Conservation (phyloP, 441 rosid species). For the Raphanus hybrid region DNA sequence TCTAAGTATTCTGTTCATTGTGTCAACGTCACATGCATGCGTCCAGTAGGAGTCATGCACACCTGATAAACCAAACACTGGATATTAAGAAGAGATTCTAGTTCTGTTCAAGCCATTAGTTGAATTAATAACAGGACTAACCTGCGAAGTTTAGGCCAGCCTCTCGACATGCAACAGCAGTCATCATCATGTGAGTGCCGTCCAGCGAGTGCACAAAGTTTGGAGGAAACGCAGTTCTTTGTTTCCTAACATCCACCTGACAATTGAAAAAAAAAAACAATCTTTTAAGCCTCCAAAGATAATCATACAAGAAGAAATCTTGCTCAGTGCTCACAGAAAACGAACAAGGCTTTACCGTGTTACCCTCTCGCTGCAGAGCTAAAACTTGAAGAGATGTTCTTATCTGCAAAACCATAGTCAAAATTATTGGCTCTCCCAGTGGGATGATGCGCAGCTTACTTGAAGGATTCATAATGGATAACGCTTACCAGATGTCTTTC, state of each 20-base stretch:
- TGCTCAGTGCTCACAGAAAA: not conserved
- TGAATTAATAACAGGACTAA: slow-evolving; percentile 34
- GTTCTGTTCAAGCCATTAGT: not conserved
- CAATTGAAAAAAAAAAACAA: slow-evolving; percentile 10
- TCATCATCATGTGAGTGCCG: slow-evolving; percentile 99
- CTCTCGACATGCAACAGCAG: slow-evolving; percentile 93
- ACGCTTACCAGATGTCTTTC: slow-evolving; percentile 80
- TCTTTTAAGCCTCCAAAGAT: not conserved
- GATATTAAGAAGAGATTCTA: not conserved
- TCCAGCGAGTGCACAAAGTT: slow-evolving; percentile 97
- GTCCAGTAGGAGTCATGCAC: slow-evolving; percentile 99
- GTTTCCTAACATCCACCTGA: slow-evolving; percentile 84
- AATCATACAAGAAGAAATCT: slow-evolving; percentile 11
- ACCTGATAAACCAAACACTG: slow-evolving; percentile 50
- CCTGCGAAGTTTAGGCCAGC: slow-evolving; percentile 93
- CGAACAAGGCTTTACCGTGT: slow-evolving; percentile 57
- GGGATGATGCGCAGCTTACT: not conserved
- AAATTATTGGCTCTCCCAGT: not conserved
- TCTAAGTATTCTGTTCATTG: slow-evolving; percentile 85
- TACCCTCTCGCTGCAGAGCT: slow-evolving; percentile 85
- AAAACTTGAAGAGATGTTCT: slow-evolving; percentile 92
- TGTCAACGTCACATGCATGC: slow-evolving; percentile 92
- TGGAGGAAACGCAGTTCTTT: slow-evolving; percentile 97
- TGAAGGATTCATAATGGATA: slow-evolving; percentile 14
- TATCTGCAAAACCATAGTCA: slow-evolving; percentile 59